Base-by-base conservation (phyloP, 306 rosid genomes). In the Corylus americana region DNA sequence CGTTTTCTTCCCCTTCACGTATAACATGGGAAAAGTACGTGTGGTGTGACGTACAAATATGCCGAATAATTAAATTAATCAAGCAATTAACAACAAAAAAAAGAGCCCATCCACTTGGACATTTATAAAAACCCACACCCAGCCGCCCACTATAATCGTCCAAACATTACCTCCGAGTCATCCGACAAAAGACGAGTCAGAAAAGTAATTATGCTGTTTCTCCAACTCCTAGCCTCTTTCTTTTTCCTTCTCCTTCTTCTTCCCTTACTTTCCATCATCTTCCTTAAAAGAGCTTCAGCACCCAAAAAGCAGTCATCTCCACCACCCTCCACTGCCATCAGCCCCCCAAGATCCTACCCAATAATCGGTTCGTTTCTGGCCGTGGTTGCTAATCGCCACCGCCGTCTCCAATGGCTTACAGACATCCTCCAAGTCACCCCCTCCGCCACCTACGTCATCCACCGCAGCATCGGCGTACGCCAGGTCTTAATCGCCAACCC, bases 401-500 rank as follows among this genome's bases (percentile, higher is more conserved):
- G 87, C 57, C 89, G 90, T n/a, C 48, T 85, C 35, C 84, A 82
- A 12, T 94, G 92, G 96, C 70, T 82, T 81, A 31, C 96, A 35
- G 91, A 90, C 50, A 77, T 90, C 12, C 85, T 94, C 85, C 88
- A 29, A 29, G 17, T 2, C 79, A 74, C 89, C 0, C 88, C 94
- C 3, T 27, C 87, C 20, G 79, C 89, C 74, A 94, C 98, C 82
- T 85, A 84, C 81, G 35, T 82, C 35, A 81, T 93, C 82, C 87
- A 80, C 78, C 90, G 85, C 7, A 55, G 81, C 31, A 69, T 81
- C 20, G 85, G 86, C 68, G 71, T 72, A 8, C 87, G 81, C 42
- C 85, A 85, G 11, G 62, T 90, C 29, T 49, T 89, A 80, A 90
- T 96, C 0, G 92, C 88, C 4, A 85, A 90, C 71, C 96, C 96